These are phyloP conservation scores for Lanmaoa pseudosensibilis DNA, from an alignment of 768 basidiomycete genomes.

Conservation along the genomic window DNA sequence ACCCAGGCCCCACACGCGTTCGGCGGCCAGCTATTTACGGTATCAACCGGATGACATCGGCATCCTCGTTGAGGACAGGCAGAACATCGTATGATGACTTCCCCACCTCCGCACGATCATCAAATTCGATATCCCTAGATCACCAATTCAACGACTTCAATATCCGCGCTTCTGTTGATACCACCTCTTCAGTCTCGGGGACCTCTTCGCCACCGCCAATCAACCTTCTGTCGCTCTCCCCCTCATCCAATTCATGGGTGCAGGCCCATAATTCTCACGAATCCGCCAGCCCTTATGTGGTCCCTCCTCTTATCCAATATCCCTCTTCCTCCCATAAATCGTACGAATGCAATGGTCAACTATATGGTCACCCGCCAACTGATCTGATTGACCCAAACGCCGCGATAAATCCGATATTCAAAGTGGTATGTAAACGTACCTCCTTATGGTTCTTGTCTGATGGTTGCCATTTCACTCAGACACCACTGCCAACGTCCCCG, in stretches of 20 bases:
- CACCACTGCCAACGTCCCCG: conserved; percentile 51
- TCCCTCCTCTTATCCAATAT: conserved; percentile 38
- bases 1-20: conserved; percentile 73
- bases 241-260: conserved; percentile 58
- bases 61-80: conserved; percentile 62
- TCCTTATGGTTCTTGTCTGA: conserved; percentile 3
- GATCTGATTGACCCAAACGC: conserved; percentile 62
- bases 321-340: conserved; percentile 41
- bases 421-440: conserved; percentile 65
- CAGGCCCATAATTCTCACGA: conserved; percentile 46
- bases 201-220: conserved; percentile 76
- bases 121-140: conserved; percentile 76
- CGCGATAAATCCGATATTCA: conserved; percentile 84
- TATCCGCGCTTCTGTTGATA: conserved; percentile 66
- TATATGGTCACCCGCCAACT: conserved; percentile 58
- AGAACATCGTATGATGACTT: conserved; percentile 71
- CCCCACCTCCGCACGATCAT: conserved; percentile 70
- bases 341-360: conserved; percentile 52
- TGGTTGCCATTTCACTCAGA: conserved; percentile 35
- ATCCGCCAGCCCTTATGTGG: conserved; percentile 38
- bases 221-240: conserved; percentile 71
- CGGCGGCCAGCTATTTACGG: conserved; percentile 63
- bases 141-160: conserved; percentile 77
- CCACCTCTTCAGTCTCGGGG: conserved; percentile 54
- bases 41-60: conserved; percentile 73